Evolutionary conservation across 306 rosid genomes (phyloP), one percentile per base, ranked within the genome.

Genomic region (Amphicarpaea edgeworthii): DNA sequence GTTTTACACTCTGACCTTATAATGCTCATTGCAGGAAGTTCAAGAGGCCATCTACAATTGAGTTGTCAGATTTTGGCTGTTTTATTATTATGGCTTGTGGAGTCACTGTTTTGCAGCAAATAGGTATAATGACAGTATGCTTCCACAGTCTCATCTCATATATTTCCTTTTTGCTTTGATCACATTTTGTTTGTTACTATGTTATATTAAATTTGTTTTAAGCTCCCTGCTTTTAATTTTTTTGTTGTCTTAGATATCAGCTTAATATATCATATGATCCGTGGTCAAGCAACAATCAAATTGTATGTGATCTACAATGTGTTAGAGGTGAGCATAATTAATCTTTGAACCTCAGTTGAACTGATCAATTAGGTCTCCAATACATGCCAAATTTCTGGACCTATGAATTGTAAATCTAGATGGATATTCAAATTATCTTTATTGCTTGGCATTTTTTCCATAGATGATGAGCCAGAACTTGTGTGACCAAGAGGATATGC

Each of bases 251-350:
- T 85, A 95, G 99, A 95, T 82, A 95, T 95, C 89, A 95, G 99
- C 85, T 90, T 95, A 82, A 95, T 95, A 82, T 95, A 95, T 88
- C 99, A 95, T 88, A 95, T 95, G 89, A 92, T 95, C 71, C 97
- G 98, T 30, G 99, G 99, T 85, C 98, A 95, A 85, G 97, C 97
- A 83, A 95, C 97, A 76, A 84, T 95, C 78, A 95, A 95, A 87
- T 73, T 95, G 43, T 95, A 95, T 66, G 97, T 95, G 81, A 97
- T 95, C 75, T 95, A 95, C 91, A 95, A 95, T 82, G 89, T 95
- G 68, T 79, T 92, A 84, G 99, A 95, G 97, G 99, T 95, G 74
- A 88, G 86, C 85, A 62, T 37, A 76, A 74, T 55, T 62, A 75
- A 53, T 23, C 38, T 63, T 64, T 77, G 54, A 79, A 62, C 46